Base-by-base conservation (phyloP, 441 rosid genomes). In the Raphanus hybrid region DNA sequence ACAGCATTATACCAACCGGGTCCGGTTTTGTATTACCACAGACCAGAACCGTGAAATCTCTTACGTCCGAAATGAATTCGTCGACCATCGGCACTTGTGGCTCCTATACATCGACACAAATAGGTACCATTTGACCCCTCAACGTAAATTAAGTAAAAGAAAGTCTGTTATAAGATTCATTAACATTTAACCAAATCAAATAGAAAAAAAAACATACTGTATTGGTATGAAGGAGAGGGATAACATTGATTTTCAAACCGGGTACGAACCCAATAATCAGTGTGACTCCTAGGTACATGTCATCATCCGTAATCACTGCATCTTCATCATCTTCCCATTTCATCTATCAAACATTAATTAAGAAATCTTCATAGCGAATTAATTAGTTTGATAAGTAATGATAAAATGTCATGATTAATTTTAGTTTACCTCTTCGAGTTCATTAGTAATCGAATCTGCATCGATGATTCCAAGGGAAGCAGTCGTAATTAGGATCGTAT, bases 241-340 rank as follows among this genome's bases (percentile, higher is more conserved):
- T 2, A 52, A 52, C 58, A 52, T 52, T 52, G 58, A 52, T 14
- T 52, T 52, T 52, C 58, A 52, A 52, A 64, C 91, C 89, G 41
- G 91, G 92, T 59, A 86, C 74, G 78, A 67, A 87, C 64, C 92
- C 89, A 71, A 87, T 84, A 32, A 85, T 72, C 82, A 89, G 69
- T 48, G 86, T 83, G 34, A 87, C 80, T 35, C 90, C 90, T n/a
- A 74, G 64, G 45, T 78, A 12, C 41, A 69, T 12, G 2, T 45
- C 50, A 58, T 15, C 23, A 3, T 6, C 32, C 0, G 67, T 6
- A 68, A 57, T 55, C 16, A 34, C 69, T 57, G 60, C 80, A 41
- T 66, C 80, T 3, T 26, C 68, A 58, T 80, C 80, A 12, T 55
- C 14, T 64, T 75, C 78, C 85, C 85, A 83, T 34, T 75, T 75